phyloP scores from a whole-genome alignment of 169 alveolate genomes.

The Cryptosporidium meleagridis region DNA sequence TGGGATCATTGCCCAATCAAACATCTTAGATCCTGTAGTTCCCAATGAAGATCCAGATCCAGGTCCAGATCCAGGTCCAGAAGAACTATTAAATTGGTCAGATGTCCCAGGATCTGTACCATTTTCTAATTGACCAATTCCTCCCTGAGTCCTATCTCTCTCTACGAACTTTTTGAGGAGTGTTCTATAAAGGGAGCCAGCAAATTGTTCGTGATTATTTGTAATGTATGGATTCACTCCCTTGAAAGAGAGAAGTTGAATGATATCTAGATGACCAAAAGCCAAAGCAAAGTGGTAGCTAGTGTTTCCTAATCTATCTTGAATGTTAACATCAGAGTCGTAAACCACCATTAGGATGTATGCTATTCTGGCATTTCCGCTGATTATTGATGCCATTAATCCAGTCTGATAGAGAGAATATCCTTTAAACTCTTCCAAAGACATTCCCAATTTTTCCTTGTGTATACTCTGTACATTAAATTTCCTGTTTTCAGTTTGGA shows the following conservation, averaged over 20 bases:
- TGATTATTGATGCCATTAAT: constrained; percentile 87
- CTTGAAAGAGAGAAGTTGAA: constrained; percentile 43
- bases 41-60: neutral
- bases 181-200: constrained; percentile 53
- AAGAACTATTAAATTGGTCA: neutral
- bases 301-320: constrained; percentile 85
- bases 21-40: neutral
- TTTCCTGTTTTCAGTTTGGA: neutral
- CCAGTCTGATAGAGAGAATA: constrained; percentile 80
- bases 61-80: neutral
- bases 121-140: neutral
- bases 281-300: constrained; percentile 82
- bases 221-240: constrained; percentile 58
- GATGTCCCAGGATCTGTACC: neutral
- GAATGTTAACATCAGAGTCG: constrained; percentile 83
- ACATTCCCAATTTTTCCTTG: constrained; percentile 77
- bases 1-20: constrained; percentile 56
- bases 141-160: constrained; percentile 3
- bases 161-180: neutral
- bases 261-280: constrained; percentile 50
- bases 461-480: constrained; percentile 24
- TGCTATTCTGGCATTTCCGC: constrained; percentile 83
- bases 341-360: constrained; percentile 80
- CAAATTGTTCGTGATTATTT: constrained; percentile 42
- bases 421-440: constrained; percentile 61